Evolutionary conservation across 371 early-diverging fungal species (phyloP).

Genomic region (Nematocida displodere): DNA sequence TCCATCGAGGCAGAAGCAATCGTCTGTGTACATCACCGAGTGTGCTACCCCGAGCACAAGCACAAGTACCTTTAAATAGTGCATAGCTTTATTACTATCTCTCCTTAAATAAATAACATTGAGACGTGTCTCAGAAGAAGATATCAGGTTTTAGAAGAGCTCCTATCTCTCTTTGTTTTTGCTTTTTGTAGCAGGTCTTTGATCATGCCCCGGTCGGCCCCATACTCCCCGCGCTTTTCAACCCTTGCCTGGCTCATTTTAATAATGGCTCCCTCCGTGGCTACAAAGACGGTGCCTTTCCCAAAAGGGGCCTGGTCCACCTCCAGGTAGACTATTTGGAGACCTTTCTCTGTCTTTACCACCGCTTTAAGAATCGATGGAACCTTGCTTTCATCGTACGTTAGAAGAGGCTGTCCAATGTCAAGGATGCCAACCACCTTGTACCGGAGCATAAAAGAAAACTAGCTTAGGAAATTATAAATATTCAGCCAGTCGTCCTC

Average conservation of each 20-base stretch:
- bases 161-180: neutral
- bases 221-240: neutral
- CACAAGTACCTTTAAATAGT: no score
- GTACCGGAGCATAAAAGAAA: slow-evolving; percentile 3
- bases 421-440: slow-evolving; percentile 21
- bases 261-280: neutral
- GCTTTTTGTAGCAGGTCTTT: neutral
- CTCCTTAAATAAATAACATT: no score
- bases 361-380: slow-evolving; percentile 27
- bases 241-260: neutral
- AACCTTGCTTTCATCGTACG: slow-evolving; percentile 1
- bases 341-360: neutral
- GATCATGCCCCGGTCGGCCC: neutral
- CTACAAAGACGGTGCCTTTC: neutral
- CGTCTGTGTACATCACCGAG: neutral
- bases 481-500: slow-evolving; percentile 50
- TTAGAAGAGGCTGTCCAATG: slow-evolving; percentile 31
- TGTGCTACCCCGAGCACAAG: neutral
- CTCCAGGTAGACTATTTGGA: slow-evolving; percentile 34
- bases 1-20: slow-evolving; percentile 33
- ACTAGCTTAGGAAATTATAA: slow-evolving; percentile 46
- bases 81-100: no score
- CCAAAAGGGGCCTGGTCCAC: slow-evolving; percentile 14
- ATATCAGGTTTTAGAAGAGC: slow-evolving; percentile 1
- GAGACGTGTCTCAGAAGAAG: neutral